Percentiles rank a stretch among this genome's conserved stretches.
Conservation (phyloP, 345 rosid genomes). For the Eucalyptus marginata region DNA sequence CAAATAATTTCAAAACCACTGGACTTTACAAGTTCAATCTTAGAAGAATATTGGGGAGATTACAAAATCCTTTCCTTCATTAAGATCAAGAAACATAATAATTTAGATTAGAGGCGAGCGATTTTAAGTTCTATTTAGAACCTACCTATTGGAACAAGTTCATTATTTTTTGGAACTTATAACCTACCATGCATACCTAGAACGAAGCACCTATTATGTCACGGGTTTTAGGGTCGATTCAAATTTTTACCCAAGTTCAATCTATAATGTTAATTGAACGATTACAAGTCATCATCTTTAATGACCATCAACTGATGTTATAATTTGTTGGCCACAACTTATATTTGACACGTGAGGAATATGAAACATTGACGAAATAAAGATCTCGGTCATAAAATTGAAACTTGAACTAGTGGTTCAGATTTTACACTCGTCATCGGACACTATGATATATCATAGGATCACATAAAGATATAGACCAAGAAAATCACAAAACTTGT, state of each 20-base stretch:
- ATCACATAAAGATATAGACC: too few species aligned
- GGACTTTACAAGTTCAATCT: not conserved
- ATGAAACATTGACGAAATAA: too few species aligned
- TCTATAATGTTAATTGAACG: too few species aligned
- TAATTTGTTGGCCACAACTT: accelerated
- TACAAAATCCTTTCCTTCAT: not conserved
- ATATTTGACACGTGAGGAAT: too few species aligned
- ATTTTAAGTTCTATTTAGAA: accelerated
- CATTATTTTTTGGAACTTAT: accelerated
- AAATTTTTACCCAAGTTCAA: accelerated
- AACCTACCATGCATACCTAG: accelerated
- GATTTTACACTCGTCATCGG: accelerated
- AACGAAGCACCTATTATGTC: accelerated
- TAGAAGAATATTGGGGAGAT: not conserved
- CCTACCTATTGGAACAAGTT: accelerated
- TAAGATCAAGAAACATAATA: not conserved
- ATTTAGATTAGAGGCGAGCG: not conserved
- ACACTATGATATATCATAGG: too few species aligned
- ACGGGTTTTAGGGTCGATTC: too few species aligned
- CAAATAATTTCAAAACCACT: not conserved
- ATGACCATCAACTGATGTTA: too few species aligned
- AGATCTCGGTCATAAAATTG: too few species aligned
- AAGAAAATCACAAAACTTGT: too few species aligned
- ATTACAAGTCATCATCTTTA: too few species aligned
- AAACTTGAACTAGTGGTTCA: too few species aligned